Evolutionary conservation across 2,329 filamentous ascomycete genomes (phyloP).

Genomic region (Aspergillus piperis): DNA sequence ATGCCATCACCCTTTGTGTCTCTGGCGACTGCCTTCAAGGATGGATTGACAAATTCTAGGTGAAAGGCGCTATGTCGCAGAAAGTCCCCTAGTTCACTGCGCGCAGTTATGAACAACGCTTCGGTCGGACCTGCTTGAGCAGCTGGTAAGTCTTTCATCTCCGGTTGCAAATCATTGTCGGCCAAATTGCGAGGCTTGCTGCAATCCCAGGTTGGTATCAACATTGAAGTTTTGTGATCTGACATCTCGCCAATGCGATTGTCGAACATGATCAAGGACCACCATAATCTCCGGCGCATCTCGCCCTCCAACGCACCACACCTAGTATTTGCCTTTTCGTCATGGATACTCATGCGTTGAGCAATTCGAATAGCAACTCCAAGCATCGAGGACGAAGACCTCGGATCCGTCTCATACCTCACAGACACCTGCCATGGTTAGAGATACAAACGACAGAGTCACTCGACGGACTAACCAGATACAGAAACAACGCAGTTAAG

Average conservation of each 20-base stretch:
- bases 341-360: slow-evolving; percentile 68
- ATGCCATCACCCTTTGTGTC: slow-evolving; percentile 28
- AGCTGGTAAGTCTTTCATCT: slow-evolving; percentile 40
- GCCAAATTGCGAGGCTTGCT: slow-evolving; percentile 45
- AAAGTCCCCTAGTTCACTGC: slow-evolving; percentile 46
- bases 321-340: slow-evolving; percentile 55
- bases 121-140: slow-evolving; percentile 40
- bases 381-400: slow-evolving; percentile 60
- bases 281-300: slow-evolving; percentile 72
- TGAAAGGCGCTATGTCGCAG: slow-evolving; percentile 44
- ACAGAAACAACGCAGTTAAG: slow-evolving; percentile 57
- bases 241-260: slow-evolving; percentile 68
- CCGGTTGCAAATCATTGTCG: slow-evolving; percentile 43
- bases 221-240: slow-evolving; percentile 44
- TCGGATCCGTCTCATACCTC: slow-evolving; percentile 61
- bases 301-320: slow-evolving; percentile 61
- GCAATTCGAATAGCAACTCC: slow-evolving; percentile 68
- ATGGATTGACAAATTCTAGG: slow-evolving; percentile 51
- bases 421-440: slow-evolving; percentile 55
- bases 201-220: slow-evolving; percentile 50
- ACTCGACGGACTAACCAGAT: slow-evolving; percentile 48
- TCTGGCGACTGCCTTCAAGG: slow-evolving; percentile 33
- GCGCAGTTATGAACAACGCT: slow-evolving; percentile 46
- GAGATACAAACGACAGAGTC: background rate
- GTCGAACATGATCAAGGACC: slow-evolving; percentile 70